Base-by-base conservation (phyloP, 495 filamentous ascomycete species). In the Aspergillus indologenus region DNA sequence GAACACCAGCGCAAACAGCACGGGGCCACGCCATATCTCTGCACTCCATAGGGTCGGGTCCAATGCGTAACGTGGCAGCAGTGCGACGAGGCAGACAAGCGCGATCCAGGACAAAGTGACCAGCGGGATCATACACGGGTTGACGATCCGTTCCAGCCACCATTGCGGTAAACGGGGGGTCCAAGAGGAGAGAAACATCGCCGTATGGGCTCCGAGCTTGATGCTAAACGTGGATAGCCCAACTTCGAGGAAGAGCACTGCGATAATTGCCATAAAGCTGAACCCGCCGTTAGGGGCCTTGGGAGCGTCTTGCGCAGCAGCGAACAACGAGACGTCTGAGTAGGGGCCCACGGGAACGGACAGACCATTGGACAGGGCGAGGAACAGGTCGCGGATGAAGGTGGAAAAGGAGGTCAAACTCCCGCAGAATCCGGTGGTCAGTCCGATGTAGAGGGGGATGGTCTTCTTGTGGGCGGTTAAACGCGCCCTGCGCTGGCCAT, bases 401-500 rank as follows among this genome's bases (percentile, higher is more conserved):
- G 89, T 85, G 0, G 92, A 96, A 73, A 97, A 98, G 42, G 87
- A 91, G 3, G 94, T 98, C 53, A 94, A 87, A 64, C 86, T 91
- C 55, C 94, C 94, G 71, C 94, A 98, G 75, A 96, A 97, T 14
- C 94, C 94, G 2, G 90, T 95, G 0, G 93, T 85, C 1, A 98
- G 84, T 19, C 94, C 94, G 56, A 97, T 90, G 68, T 94, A 97
- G 0, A 96, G 80, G 0, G 92, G 92, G 46, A 94, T 87, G 3
- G 89, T 87, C 72, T 94, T 95, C 70, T 92, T 96, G 44, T 76
- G 69, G 43, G 81, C 67, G 34, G 74, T 73, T n/a, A n/a, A n/a
- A n/a, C n/a, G n/a, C n/a, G n/a, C n/a, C n/a, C n/a, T n/a, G n/a
- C n/a, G n/a, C n/a, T n/a, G n/a, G n/a, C n/a, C n/a, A n/a, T n/a